These are phyloP conservation scores for Aspergillus funiculosus DNA, from an alignment of 495 filamentous ascomycete species.

Conservation along the genomic window DNA sequence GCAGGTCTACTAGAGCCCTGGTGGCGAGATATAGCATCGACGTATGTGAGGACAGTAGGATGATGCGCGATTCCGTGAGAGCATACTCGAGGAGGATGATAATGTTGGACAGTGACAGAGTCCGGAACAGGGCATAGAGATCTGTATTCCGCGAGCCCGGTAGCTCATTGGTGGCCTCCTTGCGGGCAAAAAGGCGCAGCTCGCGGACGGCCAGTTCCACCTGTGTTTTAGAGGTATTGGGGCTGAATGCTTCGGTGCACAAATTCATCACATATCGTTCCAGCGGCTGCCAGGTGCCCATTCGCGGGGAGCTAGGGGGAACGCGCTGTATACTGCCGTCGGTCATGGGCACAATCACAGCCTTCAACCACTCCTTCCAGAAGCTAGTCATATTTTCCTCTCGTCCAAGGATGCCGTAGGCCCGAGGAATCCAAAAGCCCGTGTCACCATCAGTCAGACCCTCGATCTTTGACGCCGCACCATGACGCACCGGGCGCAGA, in stretches of 20 bases:
- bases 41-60: slow-evolving; percentile 90
- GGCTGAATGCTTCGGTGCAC: slow-evolving; percentile 89
- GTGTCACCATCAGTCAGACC: slow-evolving; percentile 93
- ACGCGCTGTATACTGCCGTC: slow-evolving; percentile 78
- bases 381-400: slow-evolving; percentile 81
- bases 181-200: slow-evolving; percentile 83
- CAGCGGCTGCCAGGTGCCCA: slow-evolving; percentile 94
- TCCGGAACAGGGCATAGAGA: slow-evolving; percentile 87
- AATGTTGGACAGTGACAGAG: slow-evolving; percentile 82
- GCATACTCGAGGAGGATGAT: slow-evolving; percentile 90
- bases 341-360: slow-evolving; percentile 88
- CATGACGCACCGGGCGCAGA: slow-evolving; percentile 84
- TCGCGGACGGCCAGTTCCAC: slow-evolving; percentile 90
- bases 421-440: slow-evolving; percentile 91
- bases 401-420: slow-evolving; percentile 87
- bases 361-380: slow-evolving; percentile 98
- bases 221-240: slow-evolving; percentile 88
- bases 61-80: slow-evolving; percentile 89
- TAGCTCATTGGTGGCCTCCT: slow-evolving; percentile 89
- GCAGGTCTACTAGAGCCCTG: slow-evolving; percentile 70
- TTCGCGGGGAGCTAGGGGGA: slow-evolving; percentile 78
- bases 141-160: slow-evolving; percentile 89
- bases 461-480: slow-evolving; percentile 93
- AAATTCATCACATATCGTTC: slow-evolving; percentile 97
- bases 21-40: slow-evolving; percentile 93